A percentile compares a stretch with the other conserved stretches of the same genome.
Conservation (phyloP, 495 filamentous ascomycete species). For the Penicillium pulvis region DNA sequence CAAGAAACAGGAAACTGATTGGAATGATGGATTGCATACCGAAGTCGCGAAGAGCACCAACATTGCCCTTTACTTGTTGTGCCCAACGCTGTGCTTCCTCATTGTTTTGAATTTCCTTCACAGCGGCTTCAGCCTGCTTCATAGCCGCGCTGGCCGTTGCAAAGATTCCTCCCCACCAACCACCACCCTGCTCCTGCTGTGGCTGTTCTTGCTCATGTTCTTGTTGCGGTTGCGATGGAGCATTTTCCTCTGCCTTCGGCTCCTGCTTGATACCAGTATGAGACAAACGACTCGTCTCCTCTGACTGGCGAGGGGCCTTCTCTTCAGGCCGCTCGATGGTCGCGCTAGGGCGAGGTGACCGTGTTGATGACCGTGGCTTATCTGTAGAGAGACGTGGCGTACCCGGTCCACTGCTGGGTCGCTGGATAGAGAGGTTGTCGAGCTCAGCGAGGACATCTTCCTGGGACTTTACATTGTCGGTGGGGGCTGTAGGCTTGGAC, state of each 20-base stretch:
- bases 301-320: conserved; percentile 66
- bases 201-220: conserved; percentile 38
- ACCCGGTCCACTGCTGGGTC: conserved; percentile 69
- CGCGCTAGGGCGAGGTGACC: conserved; percentile 60
- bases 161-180: conserved; percentile 92
- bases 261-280: conserved; percentile 56
- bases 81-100: conserved; percentile 97
- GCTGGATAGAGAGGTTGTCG: conserved; percentile 71
- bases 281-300: conserved; percentile 70
- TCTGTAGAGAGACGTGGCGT: conserved; percentile 75
- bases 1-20: not conserved
- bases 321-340: conserved; percentile 62
- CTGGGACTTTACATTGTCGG: conserved; percentile 47
- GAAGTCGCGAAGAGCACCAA: conserved; percentile 75
- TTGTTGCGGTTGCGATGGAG: conserved; percentile 21
- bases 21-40: conserved; percentile 58
- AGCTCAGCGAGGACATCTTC: conserved; percentile 82
- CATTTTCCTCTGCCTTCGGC: conserved; percentile 35
- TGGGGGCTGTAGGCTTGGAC: conserved; percentile 43
- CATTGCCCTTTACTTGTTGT: conserved; percentile 89
- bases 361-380: conserved; percentile 48
- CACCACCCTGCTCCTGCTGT: conserved; percentile 52
- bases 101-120: conserved; percentile 93
- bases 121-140: conserved; percentile 90
- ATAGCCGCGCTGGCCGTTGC: conserved; percentile 72